Evolutionary conservation across 805 yeast species (phyloP), one percentile per base, ranked within the genome.

Genomic region (Lachancea quebecensis): DNA sequence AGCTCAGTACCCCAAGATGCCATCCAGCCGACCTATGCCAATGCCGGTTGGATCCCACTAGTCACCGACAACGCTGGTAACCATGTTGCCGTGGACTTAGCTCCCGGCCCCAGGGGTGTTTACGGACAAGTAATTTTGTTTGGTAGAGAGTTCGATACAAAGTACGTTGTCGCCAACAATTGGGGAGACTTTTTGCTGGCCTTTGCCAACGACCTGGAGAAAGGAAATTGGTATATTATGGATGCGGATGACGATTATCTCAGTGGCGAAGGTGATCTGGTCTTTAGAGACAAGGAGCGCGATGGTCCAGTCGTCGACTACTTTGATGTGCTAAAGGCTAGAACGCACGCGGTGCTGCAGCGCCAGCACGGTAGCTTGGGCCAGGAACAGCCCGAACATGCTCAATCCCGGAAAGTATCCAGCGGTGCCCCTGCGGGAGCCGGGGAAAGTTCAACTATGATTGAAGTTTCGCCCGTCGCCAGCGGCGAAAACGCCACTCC

Each of bases 91-190:
- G 71, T 93, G 12, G 99, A 91, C 67, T 73, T 91, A 48, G 81
- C 86, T 2, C 91, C 93, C 1, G 96, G 88, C 7, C 75, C 81
- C 9, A 67, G 68, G 25, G 96, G 96, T 38, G 73, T 71, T 47
- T 80, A 85, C 77, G 99, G 98, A 33, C 99, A 91, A 68, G 83
- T 93, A 15, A 91, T 91, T 50, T 60, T 90, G 44, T 91, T 86
- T 64, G 99, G 99, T 34, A 81, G 97, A 59, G 98, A 91, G 53
- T 91, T 81, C 60, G 98, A 91, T 68, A 79, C 85, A 33, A 91
- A 91, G 62, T 88, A 77, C 64, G 90, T 85, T 33, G 71, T 93
- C 45, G 95, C 97, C 15, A 78, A 79, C 41, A 84, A 83, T 45
- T 91, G 95, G 82, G 95, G 95, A 14, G 93, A 85, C 57, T 93